These are phyloP conservation scores for Psilocybe sp. DNA, from an alignment of 768 basidiomycete genomes.

Conservation along the genomic window DNA sequence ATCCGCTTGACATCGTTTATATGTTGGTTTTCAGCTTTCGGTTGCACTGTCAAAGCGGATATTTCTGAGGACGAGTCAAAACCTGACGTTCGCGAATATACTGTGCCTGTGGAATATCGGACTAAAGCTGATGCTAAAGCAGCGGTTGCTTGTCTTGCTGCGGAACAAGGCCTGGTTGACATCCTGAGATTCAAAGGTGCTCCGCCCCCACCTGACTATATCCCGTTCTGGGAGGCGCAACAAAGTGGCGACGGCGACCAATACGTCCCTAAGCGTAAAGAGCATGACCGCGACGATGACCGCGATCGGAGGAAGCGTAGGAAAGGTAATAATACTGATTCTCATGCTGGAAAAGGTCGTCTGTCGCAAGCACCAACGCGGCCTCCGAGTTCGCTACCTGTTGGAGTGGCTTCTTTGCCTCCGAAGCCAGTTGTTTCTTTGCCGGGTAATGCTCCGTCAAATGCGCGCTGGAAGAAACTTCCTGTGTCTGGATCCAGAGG, in stretches of 20 bases:
- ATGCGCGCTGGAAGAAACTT: constrained; percentile 21
- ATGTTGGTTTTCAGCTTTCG: constrained; percentile 41
- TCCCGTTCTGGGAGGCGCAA: constrained; percentile 31
- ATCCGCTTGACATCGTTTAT: not conserved
- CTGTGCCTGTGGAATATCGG: constrained; percentile 47
- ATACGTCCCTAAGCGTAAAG: constrained; percentile 34
- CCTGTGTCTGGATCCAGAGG: constrained; percentile 25
- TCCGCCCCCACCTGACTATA: constrained; percentile 41
- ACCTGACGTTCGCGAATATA: constrained; percentile 41
- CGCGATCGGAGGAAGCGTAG: constrained; percentile 27
- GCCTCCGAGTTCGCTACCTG: constrained; percentile 2
- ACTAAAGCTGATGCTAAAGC: constrained; percentile 61
- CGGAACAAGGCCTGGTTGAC: constrained; percentile 55
- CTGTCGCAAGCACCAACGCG: constrained; percentile 5
- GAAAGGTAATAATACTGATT: constrained; percentile 16
- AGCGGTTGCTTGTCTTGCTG: constrained; percentile 52
- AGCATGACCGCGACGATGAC: constrained; percentile 20
- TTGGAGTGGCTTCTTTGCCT: constrained; percentile 2
- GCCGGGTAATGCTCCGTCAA: constrained; percentile 6
- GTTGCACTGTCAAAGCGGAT: constrained; percentile 46
- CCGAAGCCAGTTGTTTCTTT: constrained; percentile 5
- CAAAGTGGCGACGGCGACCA: constrained; percentile 22
- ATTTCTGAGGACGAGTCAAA: constrained; percentile 28
- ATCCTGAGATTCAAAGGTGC: constrained; percentile 54
- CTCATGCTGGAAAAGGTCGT: constrained; percentile 7